Evolutionary conservation across 306 rosid species (phyloP).

Genomic region (Cicer cuneatum): DNA sequence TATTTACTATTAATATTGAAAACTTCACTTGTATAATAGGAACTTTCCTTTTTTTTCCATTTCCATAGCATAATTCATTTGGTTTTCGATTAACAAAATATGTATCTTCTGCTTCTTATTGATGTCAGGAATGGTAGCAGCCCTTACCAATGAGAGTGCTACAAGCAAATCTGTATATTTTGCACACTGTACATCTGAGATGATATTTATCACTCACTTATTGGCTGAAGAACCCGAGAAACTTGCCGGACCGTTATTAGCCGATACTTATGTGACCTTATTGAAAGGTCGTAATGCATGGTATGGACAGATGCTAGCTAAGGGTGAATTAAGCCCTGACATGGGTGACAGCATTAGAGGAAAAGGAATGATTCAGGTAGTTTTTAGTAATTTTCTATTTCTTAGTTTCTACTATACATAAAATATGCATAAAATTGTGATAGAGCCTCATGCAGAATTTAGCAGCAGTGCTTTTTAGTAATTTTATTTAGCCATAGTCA

Average conservation of each 20-base stretch:
- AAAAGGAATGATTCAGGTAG: constrained; percentile 97
- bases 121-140: constrained; percentile 86
- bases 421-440: neutral
- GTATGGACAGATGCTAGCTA: constrained; percentile 77
- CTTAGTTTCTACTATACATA: constrained; percentile 1
- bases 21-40: neutral
- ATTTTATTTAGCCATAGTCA: neutral
- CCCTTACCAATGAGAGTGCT: constrained; percentile 95
- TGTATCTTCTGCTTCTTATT: constrained; percentile 15
- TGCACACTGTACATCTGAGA: constrained; percentile 93
- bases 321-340: constrained; percentile 81
- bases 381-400: neutral
- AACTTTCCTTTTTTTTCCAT: neutral
- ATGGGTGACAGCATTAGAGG: constrained; percentile 95
- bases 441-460: constrained; percentile 15
- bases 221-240: constrained; percentile 78
- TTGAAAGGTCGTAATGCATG: constrained; percentile 77
- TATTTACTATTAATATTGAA: neutral
- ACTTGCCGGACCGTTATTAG: constrained; percentile 90
- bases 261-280: constrained; percentile 88
- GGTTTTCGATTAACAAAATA: constrained; percentile 25
- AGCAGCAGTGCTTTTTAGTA: neutral
- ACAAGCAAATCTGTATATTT: constrained; percentile 92
- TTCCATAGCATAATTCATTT: neutral
- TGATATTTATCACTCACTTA: constrained; percentile 79